These are phyloP conservation scores for Rhizophagus clarus DNA, from an alignment of 192 early-diverging fungal species.

Conservation along the genomic window DNA sequence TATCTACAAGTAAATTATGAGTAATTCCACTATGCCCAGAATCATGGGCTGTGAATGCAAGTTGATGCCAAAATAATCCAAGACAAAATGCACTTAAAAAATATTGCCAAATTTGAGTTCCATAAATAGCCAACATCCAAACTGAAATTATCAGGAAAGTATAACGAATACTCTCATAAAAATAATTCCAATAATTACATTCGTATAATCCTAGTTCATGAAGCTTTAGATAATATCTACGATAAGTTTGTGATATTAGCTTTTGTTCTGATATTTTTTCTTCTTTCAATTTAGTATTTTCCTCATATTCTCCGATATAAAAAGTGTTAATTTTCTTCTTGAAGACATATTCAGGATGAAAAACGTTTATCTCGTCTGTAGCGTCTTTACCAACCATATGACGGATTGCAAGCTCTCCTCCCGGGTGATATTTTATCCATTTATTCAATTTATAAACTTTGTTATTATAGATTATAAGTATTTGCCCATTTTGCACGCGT, in stretches of 20 bases:
- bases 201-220: constrained; percentile 64
- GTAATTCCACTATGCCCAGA: constrained; percentile 95
- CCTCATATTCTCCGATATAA: constrained; percentile 72
- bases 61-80: constrained; percentile 86
- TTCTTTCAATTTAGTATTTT: constrained; percentile 6
- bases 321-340: constrained; percentile 76
- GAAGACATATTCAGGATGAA: constrained; percentile 85
- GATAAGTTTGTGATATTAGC: constrained; percentile 52
- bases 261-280: constrained; percentile 35
- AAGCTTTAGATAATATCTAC: constrained; percentile 67
- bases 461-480: constrained; percentile 78
- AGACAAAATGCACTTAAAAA: constrained; percentile 60
- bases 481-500: constrained; percentile 64
- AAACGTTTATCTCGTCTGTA: constrained; percentile 83
- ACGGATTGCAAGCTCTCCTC: constrained; percentile 85
- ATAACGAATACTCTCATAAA: constrained; percentile 54
- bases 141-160: constrained; percentile 47
- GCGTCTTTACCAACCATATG: constrained; percentile 90
- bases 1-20: constrained; percentile 71
- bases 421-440: constrained; percentile 85
- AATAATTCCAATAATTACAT: constrained; percentile 58
- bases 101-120: constrained; percentile 55
- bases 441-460: constrained; percentile 90
- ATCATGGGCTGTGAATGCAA: constrained; percentile 93
- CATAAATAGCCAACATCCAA: constrained; percentile 46